Evolutionary conservation across 768 basidiomycete species (phyloP).

Genomic region (Kwoniella dendrophila): DNA sequence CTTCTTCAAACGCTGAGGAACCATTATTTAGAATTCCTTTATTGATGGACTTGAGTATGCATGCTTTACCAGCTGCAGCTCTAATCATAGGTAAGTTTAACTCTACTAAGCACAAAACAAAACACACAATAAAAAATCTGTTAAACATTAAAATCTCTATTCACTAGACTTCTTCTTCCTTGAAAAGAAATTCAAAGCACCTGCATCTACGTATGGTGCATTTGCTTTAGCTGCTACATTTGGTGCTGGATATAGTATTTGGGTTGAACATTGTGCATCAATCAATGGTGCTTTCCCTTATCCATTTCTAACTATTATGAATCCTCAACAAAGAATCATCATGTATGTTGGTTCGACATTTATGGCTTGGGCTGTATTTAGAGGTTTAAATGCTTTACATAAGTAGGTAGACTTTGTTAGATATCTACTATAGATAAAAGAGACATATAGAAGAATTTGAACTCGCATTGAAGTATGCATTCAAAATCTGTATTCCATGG

Average conservation of each 20-base stretch:
- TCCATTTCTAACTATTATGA: slow-evolving; percentile 73
- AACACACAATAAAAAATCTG: no score
- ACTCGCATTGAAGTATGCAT: no score
- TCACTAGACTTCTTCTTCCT: slow-evolving; percentile 70
- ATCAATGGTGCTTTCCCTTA: slow-evolving; percentile 74
- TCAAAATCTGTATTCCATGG: no score
- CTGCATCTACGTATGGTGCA: slow-evolving; percentile 55
- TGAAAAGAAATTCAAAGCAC: slow-evolving; percentile 63
- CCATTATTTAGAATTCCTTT: slow-evolving; percentile 60
- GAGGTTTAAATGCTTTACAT: slow-evolving; percentile 66
- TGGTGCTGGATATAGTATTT: slow-evolving; percentile 63
- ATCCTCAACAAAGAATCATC: slow-evolving; percentile 60
- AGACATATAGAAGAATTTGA: no score
- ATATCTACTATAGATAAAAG: neutral
- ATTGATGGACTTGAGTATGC: slow-evolving; percentile 66
- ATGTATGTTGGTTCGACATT: slow-evolving; percentile 65
- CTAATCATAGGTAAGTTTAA: slow-evolving; percentile 60
- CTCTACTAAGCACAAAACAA: neutral
- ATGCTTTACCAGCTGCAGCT: slow-evolving; percentile 65
- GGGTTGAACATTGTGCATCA: slow-evolving; percentile 69
- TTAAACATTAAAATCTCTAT: no score
- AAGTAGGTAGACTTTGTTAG: slow-evolving; percentile 11
- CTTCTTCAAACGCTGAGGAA: slow-evolving; percentile 22
- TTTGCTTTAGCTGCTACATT: slow-evolving; percentile 52
- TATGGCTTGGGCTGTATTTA: slow-evolving; percentile 65